A percentile compares a stretch with the other conserved stretches of the same genome.
Evolutionary conservation across 768 basidiomycete genomes (phyloP).

Genomic region (Boletellus emodensis): DNA sequence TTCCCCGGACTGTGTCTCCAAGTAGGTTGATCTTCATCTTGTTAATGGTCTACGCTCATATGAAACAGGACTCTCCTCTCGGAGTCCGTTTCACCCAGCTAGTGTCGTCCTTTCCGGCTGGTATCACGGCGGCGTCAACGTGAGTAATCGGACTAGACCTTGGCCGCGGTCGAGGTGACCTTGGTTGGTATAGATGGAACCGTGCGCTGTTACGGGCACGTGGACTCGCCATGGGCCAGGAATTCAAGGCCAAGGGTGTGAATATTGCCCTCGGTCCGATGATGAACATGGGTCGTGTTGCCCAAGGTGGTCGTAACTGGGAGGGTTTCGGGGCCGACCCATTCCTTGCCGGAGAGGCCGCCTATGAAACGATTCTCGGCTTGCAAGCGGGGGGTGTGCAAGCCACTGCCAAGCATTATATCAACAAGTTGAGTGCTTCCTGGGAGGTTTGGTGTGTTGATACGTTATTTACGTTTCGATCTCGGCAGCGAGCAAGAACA

Average conservation of each 20-base stretch:
- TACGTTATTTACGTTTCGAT: background rate
- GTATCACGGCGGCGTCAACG: constrained; percentile 78
- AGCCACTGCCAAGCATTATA: constrained; percentile 81
- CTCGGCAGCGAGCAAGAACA: constrained; percentile 34
- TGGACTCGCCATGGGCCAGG: constrained; percentile 74
- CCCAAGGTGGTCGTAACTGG: constrained; percentile 85
- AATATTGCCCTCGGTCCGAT: constrained; percentile 76
- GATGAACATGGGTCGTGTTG: constrained; percentile 84
- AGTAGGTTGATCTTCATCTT: constrained; percentile 29
- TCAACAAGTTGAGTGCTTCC: constrained; percentile 56
- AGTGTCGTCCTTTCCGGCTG: constrained; percentile 79
- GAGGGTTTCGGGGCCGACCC: constrained; percentile 96
- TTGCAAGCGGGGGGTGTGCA: constrained; percentile 80
- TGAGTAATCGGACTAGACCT: constrained; percentile 32
- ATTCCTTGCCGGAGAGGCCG: constrained; percentile 72
- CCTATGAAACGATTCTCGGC: constrained; percentile 77
- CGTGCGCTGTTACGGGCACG: constrained; percentile 73
- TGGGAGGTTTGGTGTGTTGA: background rate
- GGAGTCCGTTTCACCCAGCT: constrained; percentile 76
- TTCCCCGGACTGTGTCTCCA: constrained; percentile 75
- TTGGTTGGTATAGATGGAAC: constrained; percentile 52
- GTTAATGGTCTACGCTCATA: background rate
- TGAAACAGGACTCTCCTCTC: constrained; percentile 60
- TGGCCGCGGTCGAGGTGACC: background rate
- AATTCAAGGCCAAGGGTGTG: constrained; percentile 81